A percentile compares a stretch with the other conserved stretches of the same genome.
phyloP scores from a whole-genome alignment of 108 stramenopile genomes.

The Skeletonema grethae region DNA sequence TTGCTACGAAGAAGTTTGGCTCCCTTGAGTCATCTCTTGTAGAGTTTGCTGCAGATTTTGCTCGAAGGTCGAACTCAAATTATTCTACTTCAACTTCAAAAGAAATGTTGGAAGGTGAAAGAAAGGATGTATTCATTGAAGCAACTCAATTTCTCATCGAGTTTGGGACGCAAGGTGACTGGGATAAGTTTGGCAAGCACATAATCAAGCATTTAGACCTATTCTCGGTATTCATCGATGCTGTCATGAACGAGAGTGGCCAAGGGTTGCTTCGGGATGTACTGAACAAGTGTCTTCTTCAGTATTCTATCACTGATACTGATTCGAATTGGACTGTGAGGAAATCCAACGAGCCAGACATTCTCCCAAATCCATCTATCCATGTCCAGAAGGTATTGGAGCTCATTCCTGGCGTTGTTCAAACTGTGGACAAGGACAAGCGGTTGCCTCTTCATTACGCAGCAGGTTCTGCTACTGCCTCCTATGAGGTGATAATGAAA shows the following conservation, averaged over 20 bases:
- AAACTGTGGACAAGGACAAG: neutral
- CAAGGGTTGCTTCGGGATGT: neutral
- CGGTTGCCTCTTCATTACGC: neutral
- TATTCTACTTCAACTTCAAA: too few species aligned
- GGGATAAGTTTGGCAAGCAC: neutral
- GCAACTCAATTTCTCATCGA: too few species aligned
- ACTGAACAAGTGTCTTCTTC: slow-evolving; percentile 11
- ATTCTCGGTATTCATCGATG: neutral
- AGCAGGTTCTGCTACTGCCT: neutral
- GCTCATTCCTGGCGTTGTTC: neutral
- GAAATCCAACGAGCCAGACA: neutral
- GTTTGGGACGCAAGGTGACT: too few species aligned
- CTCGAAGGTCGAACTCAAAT: neutral
- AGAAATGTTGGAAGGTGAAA: neutral
- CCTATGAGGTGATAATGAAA: neutral
- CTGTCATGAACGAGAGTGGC: neutral
- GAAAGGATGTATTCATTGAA: neutral
- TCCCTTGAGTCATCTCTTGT: neutral
- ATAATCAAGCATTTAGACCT: neutral
- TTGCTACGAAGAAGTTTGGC: neutral
- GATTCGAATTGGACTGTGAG: neutral
- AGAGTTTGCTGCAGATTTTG: neutral
- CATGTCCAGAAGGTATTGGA: neutral
- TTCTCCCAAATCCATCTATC: neutral
- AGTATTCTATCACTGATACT: neutral